Evolutionary conservation across 768 basidiomycete species (phyloP), one percentile per base, ranked within the genome.

Genomic region (Mycena maculata): DNA sequence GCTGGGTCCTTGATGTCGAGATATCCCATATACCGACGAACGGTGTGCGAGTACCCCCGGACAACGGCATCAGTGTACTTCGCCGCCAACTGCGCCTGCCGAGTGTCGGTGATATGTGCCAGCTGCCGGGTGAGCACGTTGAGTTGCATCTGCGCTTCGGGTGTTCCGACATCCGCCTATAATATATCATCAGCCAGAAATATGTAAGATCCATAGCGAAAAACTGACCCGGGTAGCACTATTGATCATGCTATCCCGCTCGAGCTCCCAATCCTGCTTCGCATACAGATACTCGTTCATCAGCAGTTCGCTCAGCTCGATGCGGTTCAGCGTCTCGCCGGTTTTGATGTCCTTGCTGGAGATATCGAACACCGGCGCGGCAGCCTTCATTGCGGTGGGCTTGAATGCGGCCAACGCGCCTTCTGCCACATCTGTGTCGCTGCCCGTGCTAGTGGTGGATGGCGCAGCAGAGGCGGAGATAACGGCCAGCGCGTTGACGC

Each of bases 1-100:
- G 73, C 71, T 1, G 74, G 70, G 28, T 52, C 69, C 28, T 68
- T 68, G 55, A 75, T 69, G 42, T 75, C 74, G 48, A 76, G 60
- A 56, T 75, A 77, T 12, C 76, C 74, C 42, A 77, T 61, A 57
- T 76, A 77, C 58, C 73, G 68, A 13, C 75, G 71, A 45, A 77
- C 70, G 25, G 61, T 67, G 55, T 77, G 76, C 13, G 72, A 73
- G 61, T 71, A 75, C 9, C 76, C 76, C 54, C 75, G 76, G 25
- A 77, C 74, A 27, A 77, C 76, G 3, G 75, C 74, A 25, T 77
- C 76, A 20, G 69, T 57, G 57, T 77, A 72, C 53, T 77, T 77
- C 13, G 76, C 48, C 0, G 76, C 72, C 9, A 77, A 65, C 50
- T 75, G 76, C 2, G 71, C 62, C 33, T 77, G 70, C 10, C 72